phyloP scores from a whole-genome alignment of 192 early-diverging fungal species.

The Gorgonomyces haynaldii region DNA sequence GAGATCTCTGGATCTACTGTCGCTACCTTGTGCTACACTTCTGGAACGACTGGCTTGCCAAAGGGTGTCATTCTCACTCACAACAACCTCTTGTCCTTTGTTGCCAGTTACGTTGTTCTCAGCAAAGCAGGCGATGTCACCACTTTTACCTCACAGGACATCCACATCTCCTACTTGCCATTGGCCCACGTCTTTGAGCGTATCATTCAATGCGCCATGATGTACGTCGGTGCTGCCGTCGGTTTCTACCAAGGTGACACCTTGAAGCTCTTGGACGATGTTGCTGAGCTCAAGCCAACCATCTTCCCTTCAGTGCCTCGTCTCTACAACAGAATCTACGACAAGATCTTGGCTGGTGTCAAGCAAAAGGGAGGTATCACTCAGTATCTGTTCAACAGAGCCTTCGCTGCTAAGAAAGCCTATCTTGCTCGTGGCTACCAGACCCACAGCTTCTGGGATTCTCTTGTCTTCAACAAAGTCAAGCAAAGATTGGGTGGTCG shows the following conservation, averaged over 20 bases:
- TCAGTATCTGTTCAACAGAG: conserved; percentile 42
- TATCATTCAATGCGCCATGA: conserved; percentile 7
- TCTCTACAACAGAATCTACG: conserved; percentile 81
- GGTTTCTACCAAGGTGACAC: conserved; percentile 74
- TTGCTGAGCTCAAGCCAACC: conserved; percentile 71
- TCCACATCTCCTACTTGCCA: conserved; percentile 57
- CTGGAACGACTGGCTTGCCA: conserved; percentile 7
- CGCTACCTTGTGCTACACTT: conserved; percentile 9
- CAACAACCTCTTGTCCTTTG: conserved; percentile 37
- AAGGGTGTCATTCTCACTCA: conserved; percentile 62
- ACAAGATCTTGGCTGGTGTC: conserved; percentile 46
- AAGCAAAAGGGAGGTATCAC: conserved; percentile 20
- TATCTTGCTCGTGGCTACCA: conserved; percentile 25
- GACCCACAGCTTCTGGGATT: conserved; percentile 74
- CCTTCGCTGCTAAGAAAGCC: conserved; percentile 39
- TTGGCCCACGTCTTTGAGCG: conserved; percentile 85
- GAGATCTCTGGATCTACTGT: neutral
- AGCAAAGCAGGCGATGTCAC: neutral
- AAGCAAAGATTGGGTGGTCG: conserved; percentile 61
- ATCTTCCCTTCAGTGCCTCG: conserved; percentile 82
- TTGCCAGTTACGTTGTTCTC: neutral
- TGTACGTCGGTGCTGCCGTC: conserved; percentile 40
- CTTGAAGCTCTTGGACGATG: conserved; percentile 70
- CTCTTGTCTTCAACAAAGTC: conserved; percentile 75
- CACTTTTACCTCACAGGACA: conserved; percentile 11